Evolutionary conservation across 2,329 filamentous ascomycete species (phyloP).

Genomic region (Plenodomus lindquistii): DNA sequence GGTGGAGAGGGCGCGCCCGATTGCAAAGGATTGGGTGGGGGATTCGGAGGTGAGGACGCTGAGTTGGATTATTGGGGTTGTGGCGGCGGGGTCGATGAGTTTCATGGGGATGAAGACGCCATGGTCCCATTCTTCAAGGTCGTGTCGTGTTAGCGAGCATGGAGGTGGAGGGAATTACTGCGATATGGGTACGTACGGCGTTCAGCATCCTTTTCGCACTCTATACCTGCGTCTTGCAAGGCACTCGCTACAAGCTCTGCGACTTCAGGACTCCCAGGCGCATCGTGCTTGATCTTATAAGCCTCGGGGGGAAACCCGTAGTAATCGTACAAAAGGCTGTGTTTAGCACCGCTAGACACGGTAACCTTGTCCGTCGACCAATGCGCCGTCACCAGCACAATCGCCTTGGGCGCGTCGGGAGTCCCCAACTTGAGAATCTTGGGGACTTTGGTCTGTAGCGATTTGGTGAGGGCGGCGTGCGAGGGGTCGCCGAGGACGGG

Average conservation of each 20-base stretch:
- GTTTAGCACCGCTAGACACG: slow-evolving; percentile 56
- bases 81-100: slow-evolving; percentile 57
- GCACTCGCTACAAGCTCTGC: slow-evolving; percentile 55
- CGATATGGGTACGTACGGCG: slow-evolving; percentile 29
- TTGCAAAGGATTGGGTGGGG: slow-evolving; percentile 53
- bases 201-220: slow-evolving; percentile 33
- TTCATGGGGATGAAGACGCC: slow-evolving; percentile 64
- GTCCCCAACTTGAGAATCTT: slow-evolving; percentile 60
- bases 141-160: background rate
- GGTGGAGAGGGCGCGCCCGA: slow-evolving; percentile 57
- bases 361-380: slow-evolving; percentile 57
- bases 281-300: slow-evolving; percentile 61
- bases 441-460: slow-evolving; percentile 59
- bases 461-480: slow-evolving; percentile 57
- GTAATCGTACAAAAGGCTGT: slow-evolving; percentile 62
- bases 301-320: slow-evolving; percentile 61
- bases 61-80: slow-evolving; percentile 61
- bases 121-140: slow-evolving; percentile 63
- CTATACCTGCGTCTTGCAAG: slow-evolving; percentile 53
- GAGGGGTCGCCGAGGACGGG: slow-evolving; percentile 60
- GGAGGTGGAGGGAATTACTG: background rate
- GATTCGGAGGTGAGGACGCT: slow-evolving; percentile 60
- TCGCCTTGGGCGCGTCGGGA: slow-evolving; percentile 54
- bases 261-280: slow-evolving; percentile 59
- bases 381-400: slow-evolving; percentile 63